These are phyloP conservation scores for Nematocida major DNA, from an alignment of 371 early-diverging fungal genomes.

Conservation along the genomic window DNA sequence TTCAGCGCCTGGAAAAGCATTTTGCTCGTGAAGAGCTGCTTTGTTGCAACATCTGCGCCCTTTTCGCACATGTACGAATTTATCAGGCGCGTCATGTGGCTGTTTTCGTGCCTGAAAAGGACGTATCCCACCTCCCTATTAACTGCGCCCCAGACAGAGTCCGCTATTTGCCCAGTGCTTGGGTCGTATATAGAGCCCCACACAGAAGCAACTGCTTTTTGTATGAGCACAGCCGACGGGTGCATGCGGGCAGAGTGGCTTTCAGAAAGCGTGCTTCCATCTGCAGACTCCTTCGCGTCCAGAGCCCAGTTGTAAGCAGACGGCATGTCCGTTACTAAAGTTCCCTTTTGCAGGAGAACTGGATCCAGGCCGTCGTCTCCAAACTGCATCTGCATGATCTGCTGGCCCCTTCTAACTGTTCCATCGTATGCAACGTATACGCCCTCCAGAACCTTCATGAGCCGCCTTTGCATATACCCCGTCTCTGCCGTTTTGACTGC, in stretches of 20 bases:
- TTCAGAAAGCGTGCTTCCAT: background rate
- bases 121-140: background rate
- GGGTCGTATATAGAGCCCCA: background rate
- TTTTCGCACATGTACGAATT: background rate
- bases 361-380: slow-evolving; percentile 48
- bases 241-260: too few species aligned
- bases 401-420: slow-evolving; percentile 56
- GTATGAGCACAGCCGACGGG: background rate
- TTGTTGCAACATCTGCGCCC: background rate
- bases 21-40: slow-evolving; percentile 8
- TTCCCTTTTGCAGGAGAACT: slow-evolving; percentile 35
- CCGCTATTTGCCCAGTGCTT: background rate
- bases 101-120: background rate
- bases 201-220: background rate
- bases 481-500: slow-evolving; percentile 98
- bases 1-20: slow-evolving; percentile 30
- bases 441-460: slow-evolving; percentile 74
- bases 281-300: background rate
- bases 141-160: background rate
- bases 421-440: slow-evolving; percentile 60
- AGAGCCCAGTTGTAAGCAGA: slow-evolving; percentile 31
- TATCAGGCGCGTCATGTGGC: background rate
- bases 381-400: slow-evolving; percentile 47
- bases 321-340: slow-evolving; percentile 23
- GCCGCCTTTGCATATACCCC: slow-evolving; percentile 94